Conservation (phyloP, 257 asterid genomes). For the Penstemon eatonii region DNA sequence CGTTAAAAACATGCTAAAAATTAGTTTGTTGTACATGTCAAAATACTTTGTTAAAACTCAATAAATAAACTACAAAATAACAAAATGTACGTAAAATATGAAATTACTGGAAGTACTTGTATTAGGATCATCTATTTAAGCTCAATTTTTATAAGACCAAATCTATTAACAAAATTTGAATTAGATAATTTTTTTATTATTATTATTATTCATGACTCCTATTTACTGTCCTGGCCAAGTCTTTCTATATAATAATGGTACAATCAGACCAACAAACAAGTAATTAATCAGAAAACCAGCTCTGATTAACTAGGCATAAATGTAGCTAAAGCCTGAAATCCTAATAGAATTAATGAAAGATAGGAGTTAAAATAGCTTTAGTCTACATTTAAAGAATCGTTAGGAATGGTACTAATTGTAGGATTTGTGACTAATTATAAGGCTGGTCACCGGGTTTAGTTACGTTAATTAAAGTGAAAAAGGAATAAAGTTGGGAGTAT, state of each 20-base stretch:
- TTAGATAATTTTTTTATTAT: background rate
- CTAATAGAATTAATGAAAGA: slow-evolving; percentile 2
- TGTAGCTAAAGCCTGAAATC: slow-evolving; percentile 15
- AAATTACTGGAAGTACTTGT: too few relatives aligned
- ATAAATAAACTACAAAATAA: too few relatives aligned
- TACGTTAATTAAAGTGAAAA: slow-evolving; percentile 7
- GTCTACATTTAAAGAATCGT: background rate
- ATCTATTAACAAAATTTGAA: background rate
- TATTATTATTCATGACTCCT: background rate
- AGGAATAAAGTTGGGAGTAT: background rate
- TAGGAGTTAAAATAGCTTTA: slow-evolving; percentile 11
- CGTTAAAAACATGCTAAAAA: background rate
- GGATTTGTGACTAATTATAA: background rate
- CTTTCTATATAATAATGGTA: background rate
- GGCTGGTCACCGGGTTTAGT: background rate
- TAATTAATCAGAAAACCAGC: slow-evolving; percentile 16
- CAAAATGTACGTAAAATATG: too few relatives aligned
- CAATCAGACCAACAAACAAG: slow-evolving; percentile 20
- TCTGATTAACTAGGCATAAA: slow-evolving; percentile 16
- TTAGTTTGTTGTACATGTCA: too few relatives aligned
- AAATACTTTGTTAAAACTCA: too few relatives aligned
- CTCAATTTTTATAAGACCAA: background rate
- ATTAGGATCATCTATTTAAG: too few relatives aligned
- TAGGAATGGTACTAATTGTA: slow-evolving; percentile 2
- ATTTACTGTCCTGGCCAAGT: background rate